Evolutionary conservation across 2,329 filamentous ascomycete genomes (phyloP).

Genomic region (Coleophoma cylindrospora): DNA sequence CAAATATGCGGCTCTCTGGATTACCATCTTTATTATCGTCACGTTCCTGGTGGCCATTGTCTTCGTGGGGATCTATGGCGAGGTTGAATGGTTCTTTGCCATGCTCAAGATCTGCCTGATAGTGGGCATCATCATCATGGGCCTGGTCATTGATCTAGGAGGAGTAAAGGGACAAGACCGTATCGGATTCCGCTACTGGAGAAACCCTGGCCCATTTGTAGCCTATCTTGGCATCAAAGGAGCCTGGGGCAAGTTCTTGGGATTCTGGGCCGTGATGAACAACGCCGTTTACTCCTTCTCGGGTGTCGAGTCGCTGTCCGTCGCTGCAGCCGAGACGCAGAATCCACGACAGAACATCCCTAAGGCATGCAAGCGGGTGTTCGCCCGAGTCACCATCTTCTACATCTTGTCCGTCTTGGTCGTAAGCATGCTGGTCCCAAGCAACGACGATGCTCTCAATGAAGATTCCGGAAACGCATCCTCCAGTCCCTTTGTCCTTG

Average conservation of each 20-base stretch:
- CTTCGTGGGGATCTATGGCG: slow-evolving; percentile 35
- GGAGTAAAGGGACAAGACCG: slow-evolving; percentile 52
- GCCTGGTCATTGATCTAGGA: slow-evolving; percentile 56
- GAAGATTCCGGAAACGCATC: slow-evolving; percentile 40
- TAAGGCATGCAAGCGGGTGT: slow-evolving; percentile 42
- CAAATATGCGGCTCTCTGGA: slow-evolving; percentile 39
- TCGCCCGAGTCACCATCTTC: slow-evolving; percentile 50
- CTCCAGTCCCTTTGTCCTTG: slow-evolving; percentile 65
- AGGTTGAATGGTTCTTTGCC: slow-evolving; percentile 49
- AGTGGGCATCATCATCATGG: slow-evolving; percentile 55
- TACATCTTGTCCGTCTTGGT: slow-evolving; percentile 40
- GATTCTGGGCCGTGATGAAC: slow-evolving; percentile 35
- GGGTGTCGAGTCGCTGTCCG: slow-evolving; percentile 46
- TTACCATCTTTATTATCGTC: slow-evolving; percentile 31
- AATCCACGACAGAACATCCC: slow-evolving; percentile 48
- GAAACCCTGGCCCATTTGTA: slow-evolving; percentile 59
- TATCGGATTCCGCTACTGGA: slow-evolving; percentile 67
- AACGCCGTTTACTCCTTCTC: slow-evolving; percentile 41
- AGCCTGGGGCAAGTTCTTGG: slow-evolving; percentile 54
- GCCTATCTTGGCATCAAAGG: slow-evolving; percentile 53
- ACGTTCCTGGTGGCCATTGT: slow-evolving; percentile 29
- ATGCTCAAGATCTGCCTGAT: slow-evolving; percentile 56
- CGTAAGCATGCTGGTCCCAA: slow-evolving; percentile 52
- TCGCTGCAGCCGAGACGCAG: slow-evolving; percentile 49
- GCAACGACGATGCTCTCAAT: slow-evolving; percentile 43